phyloP scores from a whole-genome alignment of 2,329 filamentous ascomycete species.

The Fusarium marasasianum region DNA sequence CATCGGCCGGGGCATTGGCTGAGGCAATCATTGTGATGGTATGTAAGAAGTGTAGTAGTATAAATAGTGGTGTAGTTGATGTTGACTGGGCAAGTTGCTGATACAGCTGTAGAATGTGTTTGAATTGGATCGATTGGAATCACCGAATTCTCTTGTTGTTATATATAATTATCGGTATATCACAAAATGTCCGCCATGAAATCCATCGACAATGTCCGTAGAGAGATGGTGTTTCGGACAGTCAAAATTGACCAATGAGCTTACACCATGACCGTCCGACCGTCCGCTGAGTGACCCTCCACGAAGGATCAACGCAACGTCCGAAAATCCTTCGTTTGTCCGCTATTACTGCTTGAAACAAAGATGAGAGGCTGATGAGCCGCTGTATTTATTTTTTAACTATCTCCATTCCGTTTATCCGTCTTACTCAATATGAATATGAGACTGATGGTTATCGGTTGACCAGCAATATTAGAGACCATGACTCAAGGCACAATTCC shows the following conservation, averaged over 20 bases:
- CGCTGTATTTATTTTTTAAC: not conserved
- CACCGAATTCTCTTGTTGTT: not conserved
- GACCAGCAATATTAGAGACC: not conserved
- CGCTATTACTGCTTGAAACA: not conserved
- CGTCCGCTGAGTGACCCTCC: not conserved
- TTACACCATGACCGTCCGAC: constrained; percentile 23
- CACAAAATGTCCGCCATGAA: not conserved
- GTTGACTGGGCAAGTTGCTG: not conserved
- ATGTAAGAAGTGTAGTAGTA: not conserved
- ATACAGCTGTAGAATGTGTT: not conserved
- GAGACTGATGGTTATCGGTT: not conserved
- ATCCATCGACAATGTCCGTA: not conserved
- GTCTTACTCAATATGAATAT: not conserved
- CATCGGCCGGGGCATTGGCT: not conserved
- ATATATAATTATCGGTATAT: not conserved
- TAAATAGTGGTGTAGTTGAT: not conserved
- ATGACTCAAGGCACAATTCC: not conserved
- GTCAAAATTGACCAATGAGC: constrained; percentile 19
- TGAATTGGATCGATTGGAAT: not conserved
- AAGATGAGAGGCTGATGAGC: not conserved
- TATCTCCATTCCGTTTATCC: not conserved
- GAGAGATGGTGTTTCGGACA: not conserved
- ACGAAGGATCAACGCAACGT: not conserved
- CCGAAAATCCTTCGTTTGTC: not conserved
- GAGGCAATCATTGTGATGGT: not conserved